Percentiles rank a stretch among this genome's conserved stretches.
Evolutionary conservation across 23 red algal species (phyloP).

Genomic region (Agarophyton chilense): DNA sequence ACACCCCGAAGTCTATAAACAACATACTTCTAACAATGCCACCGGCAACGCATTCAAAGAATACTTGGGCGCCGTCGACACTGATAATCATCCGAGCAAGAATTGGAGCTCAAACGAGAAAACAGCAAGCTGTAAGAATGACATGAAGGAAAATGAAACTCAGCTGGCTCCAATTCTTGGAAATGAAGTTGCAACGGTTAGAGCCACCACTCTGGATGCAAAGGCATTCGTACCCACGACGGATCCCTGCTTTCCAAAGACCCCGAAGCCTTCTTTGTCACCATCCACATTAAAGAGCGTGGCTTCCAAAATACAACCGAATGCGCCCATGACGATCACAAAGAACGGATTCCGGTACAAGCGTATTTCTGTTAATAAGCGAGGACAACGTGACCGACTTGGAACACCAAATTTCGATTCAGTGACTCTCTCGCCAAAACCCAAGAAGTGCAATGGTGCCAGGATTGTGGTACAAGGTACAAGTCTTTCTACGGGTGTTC

Average conservation of each 20-base stretch:
- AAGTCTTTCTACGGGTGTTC: not conserved
- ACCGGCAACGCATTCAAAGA: not conserved
- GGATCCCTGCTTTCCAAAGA: not conserved
- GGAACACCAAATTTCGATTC: not conserved
- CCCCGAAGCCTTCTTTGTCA: not conserved
- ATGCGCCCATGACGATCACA: not conserved
- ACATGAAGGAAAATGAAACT: not conserved
- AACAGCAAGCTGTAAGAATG: not conserved
- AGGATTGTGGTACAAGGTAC: not conserved
- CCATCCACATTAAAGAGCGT: not conserved
- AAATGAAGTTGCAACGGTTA: not conserved
- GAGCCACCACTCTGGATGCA: not conserved
- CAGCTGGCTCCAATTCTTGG: not conserved
- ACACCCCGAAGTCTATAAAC: not conserved
- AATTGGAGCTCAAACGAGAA: not conserved
- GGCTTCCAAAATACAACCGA: not conserved
- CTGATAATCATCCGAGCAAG: not conserved
- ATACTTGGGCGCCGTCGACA: not conserved
- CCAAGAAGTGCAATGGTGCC: not conserved
- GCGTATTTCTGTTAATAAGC: not conserved
- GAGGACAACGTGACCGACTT: not conserved
- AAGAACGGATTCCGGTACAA: constrained; percentile 33
- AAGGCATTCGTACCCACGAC: not conserved
- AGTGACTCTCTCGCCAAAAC: not conserved
- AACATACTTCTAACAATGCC: not conserved